Evolutionary conservation across 495 filamentous ascomycete genomes (phyloP).

Genomic region (Penicillium paradoxum): DNA sequence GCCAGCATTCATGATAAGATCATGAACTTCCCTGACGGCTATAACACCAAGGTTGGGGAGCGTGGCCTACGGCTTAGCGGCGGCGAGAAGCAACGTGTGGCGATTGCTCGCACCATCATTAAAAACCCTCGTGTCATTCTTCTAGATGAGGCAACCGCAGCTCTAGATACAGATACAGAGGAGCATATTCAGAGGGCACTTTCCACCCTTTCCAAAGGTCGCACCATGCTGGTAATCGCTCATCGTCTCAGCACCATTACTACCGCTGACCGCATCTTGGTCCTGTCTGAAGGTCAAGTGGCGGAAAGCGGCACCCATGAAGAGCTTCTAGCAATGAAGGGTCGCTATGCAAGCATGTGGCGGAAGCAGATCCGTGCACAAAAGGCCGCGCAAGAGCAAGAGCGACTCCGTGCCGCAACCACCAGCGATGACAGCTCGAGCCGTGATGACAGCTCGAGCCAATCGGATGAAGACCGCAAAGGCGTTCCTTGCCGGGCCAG

Average conservation of each 20-base stretch:
- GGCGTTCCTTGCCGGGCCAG: constrained; percentile 23
- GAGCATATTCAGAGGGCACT: constrained; percentile 91
- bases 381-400: constrained; percentile 66
- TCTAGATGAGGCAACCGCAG: constrained; percentile 93
- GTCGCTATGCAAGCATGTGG: constrained; percentile 91
- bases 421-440: constrained; percentile 49
- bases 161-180: constrained; percentile 91
- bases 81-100: constrained; percentile 94
- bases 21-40: constrained; percentile 84
- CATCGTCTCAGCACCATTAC: constrained; percentile 95
- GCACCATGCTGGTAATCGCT: constrained; percentile 80
- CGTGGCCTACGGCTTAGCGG: constrained; percentile 88
- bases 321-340: constrained; percentile 70
- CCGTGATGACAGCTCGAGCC: constrained; percentile 51
- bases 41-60: constrained; percentile 90
- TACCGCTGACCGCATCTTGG: constrained; percentile 88
- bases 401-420: constrained; percentile 42
- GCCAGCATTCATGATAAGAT: constrained; percentile 97
- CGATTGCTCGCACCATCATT: constrained; percentile 92
- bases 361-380: constrained; percentile 89
- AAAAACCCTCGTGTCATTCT: constrained; percentile 96
- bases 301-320: constrained; percentile 83
- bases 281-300: constrained; percentile 80
- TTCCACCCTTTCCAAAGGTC: constrained; percentile 68
- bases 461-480: constrained; percentile 48